These are phyloP conservation scores for Gnaphalium uliginosum DNA, from an alignment of 129 eudicot genomes.

Conservation along the genomic window DNA sequence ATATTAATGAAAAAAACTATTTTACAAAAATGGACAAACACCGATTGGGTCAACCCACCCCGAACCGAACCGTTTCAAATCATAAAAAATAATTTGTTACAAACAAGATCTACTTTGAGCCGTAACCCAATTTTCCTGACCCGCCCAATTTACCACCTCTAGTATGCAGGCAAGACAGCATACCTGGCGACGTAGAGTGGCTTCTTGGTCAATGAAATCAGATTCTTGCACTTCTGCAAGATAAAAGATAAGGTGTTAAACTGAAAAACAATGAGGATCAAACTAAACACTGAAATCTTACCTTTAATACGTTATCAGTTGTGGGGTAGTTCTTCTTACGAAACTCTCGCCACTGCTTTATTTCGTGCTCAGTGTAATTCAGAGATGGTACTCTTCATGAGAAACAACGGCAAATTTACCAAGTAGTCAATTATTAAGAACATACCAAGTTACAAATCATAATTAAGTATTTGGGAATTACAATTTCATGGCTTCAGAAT, in stretches of 20 bases:
- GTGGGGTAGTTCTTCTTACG: conserved; percentile 79
- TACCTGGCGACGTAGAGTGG: conserved; percentile 79
- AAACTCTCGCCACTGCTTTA: conserved; percentile 82
- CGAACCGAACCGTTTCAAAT: background rate
- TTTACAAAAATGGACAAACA: background rate
- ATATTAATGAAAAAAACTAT: background rate
- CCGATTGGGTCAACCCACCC: background rate
- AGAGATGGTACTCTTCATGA: conserved; percentile 40
- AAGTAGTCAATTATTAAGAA: background rate
- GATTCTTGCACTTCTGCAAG: conserved; percentile 52
- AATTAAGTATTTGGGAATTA: background rate
- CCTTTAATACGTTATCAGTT: conserved; percentile 51
- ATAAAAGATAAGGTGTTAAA: conserved; percentile 21
- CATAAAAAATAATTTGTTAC: no score
- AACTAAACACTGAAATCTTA: conserved; percentile 25
- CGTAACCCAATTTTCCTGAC: background rate
- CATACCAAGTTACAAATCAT: background rate
- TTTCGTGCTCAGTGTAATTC: conserved; percentile 71
- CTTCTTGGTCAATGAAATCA: conserved; percentile 49
- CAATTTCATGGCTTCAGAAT: conserved; percentile 10
- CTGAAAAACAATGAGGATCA: background rate
- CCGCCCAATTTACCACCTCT: conserved; percentile 5
- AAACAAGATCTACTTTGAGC: background rate
- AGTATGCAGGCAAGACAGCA: background rate
- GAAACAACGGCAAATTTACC: conserved; percentile 11